Base-by-base conservation (phyloP, 2,329 filamentous ascomycete genomes). In the Fusarium newnesense region DNA sequence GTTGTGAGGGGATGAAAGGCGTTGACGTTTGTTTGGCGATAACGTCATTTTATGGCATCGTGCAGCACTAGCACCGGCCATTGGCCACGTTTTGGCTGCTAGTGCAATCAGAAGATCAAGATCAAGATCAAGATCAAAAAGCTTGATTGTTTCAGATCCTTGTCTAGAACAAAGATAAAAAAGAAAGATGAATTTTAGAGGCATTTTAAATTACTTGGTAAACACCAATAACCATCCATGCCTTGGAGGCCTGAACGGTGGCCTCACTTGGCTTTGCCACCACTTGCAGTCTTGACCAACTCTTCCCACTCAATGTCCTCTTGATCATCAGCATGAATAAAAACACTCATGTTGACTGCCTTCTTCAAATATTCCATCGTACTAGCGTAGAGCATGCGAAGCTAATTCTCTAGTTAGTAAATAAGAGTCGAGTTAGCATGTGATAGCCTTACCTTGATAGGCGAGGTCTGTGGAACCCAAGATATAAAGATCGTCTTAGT, bases 381-480 rank as follows among this genome's bases (percentile, higher is more conserved):
- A 21, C 64, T 75, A 16, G 74, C 73, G n/a, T 75, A 72, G 11
- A 75, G 47, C 73, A 72, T 75, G 13, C 74, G 74, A 37, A 71
- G 61, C 74, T 75, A 15, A 7, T 12, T 28, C 26, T 4, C 5
- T 18, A 24, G 11, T 49, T 34, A 49, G 24, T 7, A 24, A 15
- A 19, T 13, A 10, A 10, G 4, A 42, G 21, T 34, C n/a, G 2
- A 7, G 4, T 18, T 7, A 19, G 13, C n/a, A 32, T 34, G 44
- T 47, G 36, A 40, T 21, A 34, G 18, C 24, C 21, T 21, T 54
- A 75, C 73, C 73, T 72, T 75, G 39, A 75, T 69, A 11, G 73
- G 24, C 5, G 70, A 30, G 5, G 19, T 52, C 8, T n/a, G 24
- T 2, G 73, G 73, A 10, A 75, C 73, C 70, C 73, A 75, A 18